Conservation (phyloP, 257 asterid species). For the Nemophila menziesii region DNA sequence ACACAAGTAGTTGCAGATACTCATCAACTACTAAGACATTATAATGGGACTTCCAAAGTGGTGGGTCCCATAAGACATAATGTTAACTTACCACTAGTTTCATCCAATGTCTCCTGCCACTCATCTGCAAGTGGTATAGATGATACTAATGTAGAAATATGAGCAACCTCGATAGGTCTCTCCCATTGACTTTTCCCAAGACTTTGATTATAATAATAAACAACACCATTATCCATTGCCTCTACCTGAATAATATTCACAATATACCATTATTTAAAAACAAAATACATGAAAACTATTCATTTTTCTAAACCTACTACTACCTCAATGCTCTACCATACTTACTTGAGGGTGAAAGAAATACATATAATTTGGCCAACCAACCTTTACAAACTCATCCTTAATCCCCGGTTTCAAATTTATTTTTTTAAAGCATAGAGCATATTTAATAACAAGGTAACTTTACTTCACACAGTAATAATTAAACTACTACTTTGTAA, state of each 20-base stretch:
- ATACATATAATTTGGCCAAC: background rate
- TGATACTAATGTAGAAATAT: slow-evolving; percentile 18
- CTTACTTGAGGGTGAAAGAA: background rate
- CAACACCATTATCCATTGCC: slow-evolving; percentile 72
- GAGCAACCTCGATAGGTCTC: slow-evolving; percentile 49
- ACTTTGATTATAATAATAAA: slow-evolving; percentile 54
- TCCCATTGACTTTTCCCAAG: slow-evolving; percentile 94
- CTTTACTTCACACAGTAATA: background rate
- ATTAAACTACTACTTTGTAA: background rate
- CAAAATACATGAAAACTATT: background rate
- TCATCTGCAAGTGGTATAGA: slow-evolving; percentile 30
- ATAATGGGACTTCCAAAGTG: too few species aligned
- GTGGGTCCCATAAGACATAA: too few species aligned
- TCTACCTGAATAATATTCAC: too few species aligned
- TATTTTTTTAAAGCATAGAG: too few species aligned
- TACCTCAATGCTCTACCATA: background rate
- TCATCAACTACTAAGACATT: too few species aligned
- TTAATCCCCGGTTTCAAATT: too few species aligned
- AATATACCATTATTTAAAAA: too few species aligned
- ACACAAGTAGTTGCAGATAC: too few species aligned
- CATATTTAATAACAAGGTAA: background rate
- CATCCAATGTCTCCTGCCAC: slow-evolving; percentile 83
- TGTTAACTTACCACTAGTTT: slow-evolving; percentile 54
- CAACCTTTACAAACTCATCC: background rate
- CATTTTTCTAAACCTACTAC: background rate